A percentile compares a stretch with the other conserved stretches of the same genome.
phyloP scores from a whole-genome alignment of 257 asterid genomes.

The Solanum dulcamara region DNA sequence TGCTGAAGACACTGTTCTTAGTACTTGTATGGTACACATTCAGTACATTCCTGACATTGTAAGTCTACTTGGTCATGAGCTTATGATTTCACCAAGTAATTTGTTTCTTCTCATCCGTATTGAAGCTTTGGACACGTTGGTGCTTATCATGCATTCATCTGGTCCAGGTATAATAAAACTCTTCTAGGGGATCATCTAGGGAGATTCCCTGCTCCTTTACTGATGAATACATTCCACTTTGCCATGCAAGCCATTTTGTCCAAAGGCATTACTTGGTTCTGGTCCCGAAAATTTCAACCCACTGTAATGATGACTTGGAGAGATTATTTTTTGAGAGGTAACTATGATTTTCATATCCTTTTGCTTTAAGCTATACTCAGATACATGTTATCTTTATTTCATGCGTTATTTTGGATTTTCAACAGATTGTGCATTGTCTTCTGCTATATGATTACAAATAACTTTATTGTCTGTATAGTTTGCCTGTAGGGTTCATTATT shows the following conservation, averaged over 20 bases:
- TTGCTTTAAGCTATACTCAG: neutral
- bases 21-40: constrained; percentile 88
- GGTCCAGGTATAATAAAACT: constrained; percentile 84
- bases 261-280: constrained; percentile 79
- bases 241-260: constrained; percentile 92
- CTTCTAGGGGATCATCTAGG: constrained; percentile 93
- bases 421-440: neutral
- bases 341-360: neutral
- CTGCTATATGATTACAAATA: neutral
- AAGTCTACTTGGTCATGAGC: constrained; percentile 19
- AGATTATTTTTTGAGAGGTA: constrained; percentile 62
- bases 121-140: neutral
- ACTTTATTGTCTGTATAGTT: neutral
- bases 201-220: constrained; percentile 89
- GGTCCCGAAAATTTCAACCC: constrained; percentile 71
- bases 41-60: constrained; percentile 94
- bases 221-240: constrained; percentile 93
- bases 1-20: constrained; percentile 71
- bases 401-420: neutral
- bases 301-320: constrained; percentile 71
- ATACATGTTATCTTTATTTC: neutral
- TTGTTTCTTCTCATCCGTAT: neutral
- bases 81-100: neutral
- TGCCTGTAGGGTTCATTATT: neutral
- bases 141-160: neutral